Base-by-base conservation (phyloP, 208 protist species). In the Crithidia bombi region DNA sequence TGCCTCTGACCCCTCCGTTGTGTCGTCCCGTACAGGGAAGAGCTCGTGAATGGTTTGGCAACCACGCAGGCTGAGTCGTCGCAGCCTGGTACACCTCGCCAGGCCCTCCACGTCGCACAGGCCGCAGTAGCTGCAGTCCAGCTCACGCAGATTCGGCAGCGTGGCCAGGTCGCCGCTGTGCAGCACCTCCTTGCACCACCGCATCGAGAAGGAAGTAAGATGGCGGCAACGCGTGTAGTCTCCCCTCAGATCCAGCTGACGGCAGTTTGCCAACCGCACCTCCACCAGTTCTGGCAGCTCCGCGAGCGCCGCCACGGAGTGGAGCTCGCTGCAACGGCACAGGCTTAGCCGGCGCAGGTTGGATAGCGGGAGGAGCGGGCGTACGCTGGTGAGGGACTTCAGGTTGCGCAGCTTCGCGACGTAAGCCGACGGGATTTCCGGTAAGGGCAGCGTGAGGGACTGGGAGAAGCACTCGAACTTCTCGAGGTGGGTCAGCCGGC, bases 121-220 rank as follows among this genome's bases (percentile, higher is more conserved):
- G 21, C 52, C 38, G 5, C 51, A 70, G 38, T 70, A 70, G 38
- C 65, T 61, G 54, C 65, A 70, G 65, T 70, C 65, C 41, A 70
- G 41, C 28, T 62, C 41, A 14, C 6, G 65, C 38, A 70, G 65
- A 21, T 54, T 36, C 3, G 65, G 65, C 23, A 70, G 39, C 5
- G 65, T 70, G 25, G 52, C 65, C 52, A 70, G 46, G 52, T 59
- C 65, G 7, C 65, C 52, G 12, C 25, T 17, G 65, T 70, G 33
- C 38, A 70, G 41, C 21, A 70, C 39, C 43, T 33, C 39, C 28
- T 35, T 19, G n/a, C 65, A 70, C 65, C 65, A 61, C 11, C 65
- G 50, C 52, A 70, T 55, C 52, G 65, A 70, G 14, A 70, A 55
- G 30, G 52, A 70, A 21, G 65, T 70, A 4, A 70, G 41, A 9